Evolutionary conservation across 345 rosid genomes (phyloP).

Genomic region (Moricandia arvensis): DNA sequence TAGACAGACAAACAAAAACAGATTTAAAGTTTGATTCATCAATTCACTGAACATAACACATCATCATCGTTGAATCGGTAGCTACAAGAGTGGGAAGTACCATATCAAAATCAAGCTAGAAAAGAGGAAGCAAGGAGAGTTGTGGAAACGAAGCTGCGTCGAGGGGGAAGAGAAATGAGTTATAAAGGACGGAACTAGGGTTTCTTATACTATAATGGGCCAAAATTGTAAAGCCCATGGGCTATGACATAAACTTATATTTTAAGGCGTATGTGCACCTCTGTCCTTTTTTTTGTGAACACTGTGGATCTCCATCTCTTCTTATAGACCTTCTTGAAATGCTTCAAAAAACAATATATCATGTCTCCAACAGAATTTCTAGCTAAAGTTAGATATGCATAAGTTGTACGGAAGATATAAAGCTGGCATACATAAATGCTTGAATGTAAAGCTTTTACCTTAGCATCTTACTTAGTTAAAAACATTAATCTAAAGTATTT

Average conservation of each 20-base stretch:
- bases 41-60: not conserved
- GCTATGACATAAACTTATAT: not conserved
- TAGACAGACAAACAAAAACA: not conserved
- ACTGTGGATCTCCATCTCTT: no score
- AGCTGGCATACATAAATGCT: no score
- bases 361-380: no score
- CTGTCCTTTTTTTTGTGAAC: no score
- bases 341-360: no score
- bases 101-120: not conserved
- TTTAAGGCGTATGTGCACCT: no score
- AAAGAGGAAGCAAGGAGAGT: not conserved
- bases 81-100: not conserved
- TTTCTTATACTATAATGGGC: not conserved
- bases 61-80: not conserved
- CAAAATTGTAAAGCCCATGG: not conserved
- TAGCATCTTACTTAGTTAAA: no score
- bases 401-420: no score
- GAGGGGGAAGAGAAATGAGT: not conserved
- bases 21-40: not conserved
- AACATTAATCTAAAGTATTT: no score
- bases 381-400: no score
- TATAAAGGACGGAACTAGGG: not conserved
- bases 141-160: not conserved
- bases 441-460: no score
- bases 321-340: no score